These are phyloP conservation scores for Pyrenophora graminea DNA, from an alignment of 2,329 filamentous ascomycete genomes.

Conservation along the genomic window DNA sequence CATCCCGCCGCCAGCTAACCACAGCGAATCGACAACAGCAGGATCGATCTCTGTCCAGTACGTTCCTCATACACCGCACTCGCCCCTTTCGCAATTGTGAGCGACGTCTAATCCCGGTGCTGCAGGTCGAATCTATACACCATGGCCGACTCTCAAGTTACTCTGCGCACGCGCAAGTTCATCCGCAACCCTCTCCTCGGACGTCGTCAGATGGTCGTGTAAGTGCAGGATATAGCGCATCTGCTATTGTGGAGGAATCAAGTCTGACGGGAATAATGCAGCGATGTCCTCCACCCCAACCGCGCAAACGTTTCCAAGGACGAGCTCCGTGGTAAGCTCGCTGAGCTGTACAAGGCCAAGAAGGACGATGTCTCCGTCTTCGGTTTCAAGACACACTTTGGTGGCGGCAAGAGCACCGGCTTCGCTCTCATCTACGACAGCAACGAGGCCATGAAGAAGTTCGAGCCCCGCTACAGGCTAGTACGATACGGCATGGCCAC, in stretches of 20 bases:
- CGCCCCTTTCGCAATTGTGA: slow-evolving; percentile 8
- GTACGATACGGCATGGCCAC: slow-evolving; percentile 87
- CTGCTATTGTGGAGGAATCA: slow-evolving; percentile 20
- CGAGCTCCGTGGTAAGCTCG: slow-evolving; percentile 93
- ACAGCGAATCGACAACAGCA: slow-evolving; percentile 37
- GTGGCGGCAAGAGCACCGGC: slow-evolving; percentile 99
- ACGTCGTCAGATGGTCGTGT: slow-evolving; percentile 99
- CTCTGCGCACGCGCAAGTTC: slow-evolving; percentile 95
- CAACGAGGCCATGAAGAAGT: slow-evolving; percentile 98
- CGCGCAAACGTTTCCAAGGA: slow-evolving; percentile 99
- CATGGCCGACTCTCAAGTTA: slow-evolving; percentile 78
- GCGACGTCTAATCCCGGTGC: slow-evolving; percentile 19
- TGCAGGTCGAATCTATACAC: slow-evolving; percentile 53
- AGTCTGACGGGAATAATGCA: slow-evolving; percentile 53
- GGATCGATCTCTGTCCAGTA: slow-evolving; percentile 44
- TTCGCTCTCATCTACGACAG: slow-evolving; percentile 99
- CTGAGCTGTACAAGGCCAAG: slow-evolving; percentile 95
- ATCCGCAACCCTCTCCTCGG: slow-evolving; percentile 99
- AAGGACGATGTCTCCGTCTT: slow-evolving; percentile 98
- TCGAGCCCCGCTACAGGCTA: slow-evolving; percentile 97
- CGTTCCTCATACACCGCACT: slow-evolving; percentile 19
- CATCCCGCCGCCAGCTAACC: slow-evolving; percentile 41
- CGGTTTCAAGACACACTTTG: slow-evolving; percentile 97
- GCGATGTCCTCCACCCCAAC: slow-evolving; percentile 99
- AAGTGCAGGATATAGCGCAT: slow-evolving; percentile 47